Evolutionary conservation across 1,139 yeast genomes (phyloP), one percentile per base, ranked within the genome.

Genomic region (Suhomyces ambrosiae): DNA sequence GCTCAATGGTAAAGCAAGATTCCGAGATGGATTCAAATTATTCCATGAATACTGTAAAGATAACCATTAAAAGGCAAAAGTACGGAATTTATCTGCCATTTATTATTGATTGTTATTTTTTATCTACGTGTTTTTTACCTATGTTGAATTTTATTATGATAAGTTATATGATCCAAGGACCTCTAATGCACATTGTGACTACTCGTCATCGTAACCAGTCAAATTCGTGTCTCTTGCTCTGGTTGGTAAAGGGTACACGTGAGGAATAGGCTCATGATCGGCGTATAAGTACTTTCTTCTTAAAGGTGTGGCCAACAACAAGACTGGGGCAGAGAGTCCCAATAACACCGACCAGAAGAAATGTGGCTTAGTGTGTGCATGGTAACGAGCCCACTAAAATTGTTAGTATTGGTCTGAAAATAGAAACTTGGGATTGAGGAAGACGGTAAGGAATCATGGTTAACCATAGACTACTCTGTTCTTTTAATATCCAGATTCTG

Each of bases 301-400:
- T 40, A 85, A 56, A 33, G 92, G 92, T 35, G 90, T 74, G 36
- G 76, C 74, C 33, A 73, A 67, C 49, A 83, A 61, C 42, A 84
- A 71, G 12, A 79, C 63, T 11, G 94, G 94, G 7, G 86, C 89
- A 31, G 82, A 60, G 33, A 79, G 61, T 8, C 90, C 95, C 51
- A 86, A 69, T 27, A 73, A 71, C 18, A 80, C 74, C n/a, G 92
- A 73, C 58, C 74, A 81, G 62, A 85, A 83, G 50, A 85, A 71
- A 60, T 85, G 89, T 37, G 95, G 95, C 58, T 80, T 80, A 49
- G 80, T 80, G 65, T 85, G 87, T 27, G 92, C 86, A 52, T 82
- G 84, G 64, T 80, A 85, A 61, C 90, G 84, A 46, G 81, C 63
- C 85, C 88, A 86, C 87, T 83, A 37, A 16, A 47, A 10, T 15